Conservation (phyloP, 116 monocot genomes). For the Thalassia testudinum region DNA sequence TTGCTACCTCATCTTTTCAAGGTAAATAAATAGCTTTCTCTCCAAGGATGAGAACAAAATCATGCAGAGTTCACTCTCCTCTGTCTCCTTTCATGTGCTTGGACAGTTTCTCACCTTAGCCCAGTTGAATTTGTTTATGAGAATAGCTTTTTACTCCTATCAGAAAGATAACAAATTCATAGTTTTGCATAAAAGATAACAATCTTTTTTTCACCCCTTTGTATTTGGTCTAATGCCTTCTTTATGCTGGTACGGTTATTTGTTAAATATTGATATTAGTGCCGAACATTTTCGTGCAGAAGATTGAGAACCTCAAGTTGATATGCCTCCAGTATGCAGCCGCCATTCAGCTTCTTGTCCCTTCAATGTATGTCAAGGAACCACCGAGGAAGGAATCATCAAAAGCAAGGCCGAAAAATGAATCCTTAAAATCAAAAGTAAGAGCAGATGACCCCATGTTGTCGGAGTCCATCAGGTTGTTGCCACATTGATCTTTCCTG, state of each 20-base stretch:
- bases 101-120: no score
- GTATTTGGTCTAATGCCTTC: no score
- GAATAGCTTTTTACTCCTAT: no score
- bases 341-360: slow-evolving; percentile 66
- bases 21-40: slow-evolving; percentile 27
- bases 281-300: slow-evolving; percentile 65
- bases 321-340: slow-evolving; percentile 84
- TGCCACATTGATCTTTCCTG: background rate
- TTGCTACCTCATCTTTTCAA: slow-evolving; percentile 71
- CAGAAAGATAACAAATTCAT: no score
- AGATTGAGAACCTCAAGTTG: slow-evolving; percentile 81
- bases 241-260: no score
- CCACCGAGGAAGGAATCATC: slow-evolving; percentile 17
- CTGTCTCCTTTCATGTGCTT: no score
- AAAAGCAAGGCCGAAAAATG: slow-evolving; percentile 9
- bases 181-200: no score
- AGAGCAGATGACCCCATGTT: slow-evolving; percentile 27
- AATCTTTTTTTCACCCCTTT: no score
- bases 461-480: slow-evolving; percentile 58
- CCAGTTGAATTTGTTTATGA: no score
- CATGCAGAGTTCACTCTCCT: no score
- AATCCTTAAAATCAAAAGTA: slow-evolving; percentile 15
- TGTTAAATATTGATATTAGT: no score
- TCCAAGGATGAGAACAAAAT: no score
- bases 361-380: slow-evolving; percentile 33